These are phyloP conservation scores for Alternaria arbusti DNA, from an alignment of 2,329 filamentous ascomycete genomes.

Conservation along the genomic window DNA sequence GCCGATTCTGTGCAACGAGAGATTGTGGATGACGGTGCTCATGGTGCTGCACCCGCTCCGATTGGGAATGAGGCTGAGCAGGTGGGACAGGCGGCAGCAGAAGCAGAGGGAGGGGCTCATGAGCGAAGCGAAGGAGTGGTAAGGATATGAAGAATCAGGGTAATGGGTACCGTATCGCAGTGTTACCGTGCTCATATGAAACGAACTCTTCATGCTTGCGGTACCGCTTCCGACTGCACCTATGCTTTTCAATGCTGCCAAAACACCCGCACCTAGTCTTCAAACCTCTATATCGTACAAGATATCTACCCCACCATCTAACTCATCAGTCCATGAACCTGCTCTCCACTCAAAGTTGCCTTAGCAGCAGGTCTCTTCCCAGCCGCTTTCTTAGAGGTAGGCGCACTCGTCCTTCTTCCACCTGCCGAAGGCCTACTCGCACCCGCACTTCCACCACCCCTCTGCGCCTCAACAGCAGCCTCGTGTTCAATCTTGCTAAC, in stretches of 20 bases:
- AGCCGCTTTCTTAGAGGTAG: slow-evolving; percentile 9
- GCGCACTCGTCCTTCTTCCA: slow-evolving; percentile 6
- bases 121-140: not conserved
- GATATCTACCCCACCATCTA: not conserved
- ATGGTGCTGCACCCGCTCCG: not conserved
- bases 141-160: not conserved
- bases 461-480: slow-evolving; percentile 41
- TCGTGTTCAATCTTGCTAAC: slow-evolving; percentile 47
- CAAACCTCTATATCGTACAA: not conserved
- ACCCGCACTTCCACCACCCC: not conserved
- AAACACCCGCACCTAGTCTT: not conserved
- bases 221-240: not conserved
- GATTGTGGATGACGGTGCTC: not conserved
- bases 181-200: not conserved
- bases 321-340: slow-evolving; percentile 35
- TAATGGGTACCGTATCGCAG: not conserved
- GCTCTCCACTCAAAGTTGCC: slow-evolving; percentile 32
- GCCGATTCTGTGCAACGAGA: not conserved
- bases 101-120: not conserved
- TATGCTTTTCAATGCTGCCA: not conserved
- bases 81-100: not conserved
- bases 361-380: slow-evolving; percentile 26
- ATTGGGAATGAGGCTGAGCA: not conserved
- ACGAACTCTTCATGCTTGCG: not conserved
- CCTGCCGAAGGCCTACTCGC: not conserved